Percentiles rank a stretch among this genome's conserved stretches.
Evolutionary conservation across 768 basidiomycete species (phyloP).

Genomic region (Lactarius pseudohatsudake): DNA sequence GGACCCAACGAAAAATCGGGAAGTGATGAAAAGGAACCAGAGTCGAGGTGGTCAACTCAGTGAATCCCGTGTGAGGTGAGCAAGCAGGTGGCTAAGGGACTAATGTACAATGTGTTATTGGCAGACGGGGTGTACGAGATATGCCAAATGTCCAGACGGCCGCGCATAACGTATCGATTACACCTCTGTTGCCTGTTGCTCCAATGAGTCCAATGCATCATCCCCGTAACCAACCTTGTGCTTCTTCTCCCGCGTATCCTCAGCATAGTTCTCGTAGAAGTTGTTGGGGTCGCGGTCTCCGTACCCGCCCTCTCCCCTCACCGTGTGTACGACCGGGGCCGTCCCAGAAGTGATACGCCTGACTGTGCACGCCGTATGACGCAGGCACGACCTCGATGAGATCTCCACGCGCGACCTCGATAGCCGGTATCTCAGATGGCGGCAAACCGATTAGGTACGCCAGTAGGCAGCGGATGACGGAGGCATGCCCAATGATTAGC

Average conservation of each 20-base stretch:
- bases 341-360: conserved; percentile 92
- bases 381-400: conserved; percentile 91
- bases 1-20: neutral
- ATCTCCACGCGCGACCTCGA: conserved; percentile 95
- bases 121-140: neutral
- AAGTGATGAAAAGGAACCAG: neutral
- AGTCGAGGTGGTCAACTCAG: neutral
- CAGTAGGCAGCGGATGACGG: conserved; percentile 94
- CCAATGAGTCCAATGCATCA: neutral
- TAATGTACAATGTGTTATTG: conserved; percentile 5
- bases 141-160: neutral
- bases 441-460: conserved; percentile 92
- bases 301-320: conserved; percentile 35
- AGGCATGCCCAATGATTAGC: conserved; percentile 94
- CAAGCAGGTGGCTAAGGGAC: neutral
- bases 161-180: neutral
- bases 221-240: conserved; percentile 17
- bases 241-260: conserved; percentile 42
- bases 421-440: conserved; percentile 94
- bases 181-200: neutral
- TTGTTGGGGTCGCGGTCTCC: conserved; percentile 60
- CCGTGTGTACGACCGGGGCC: conserved; percentile 66
- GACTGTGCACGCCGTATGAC: conserved; percentile 85
- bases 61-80: neutral
- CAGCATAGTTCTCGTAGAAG: conserved; percentile 87